Conservation (phyloP, 176 grass and related monocot species). For the Hyparrhenia diplandra region DNA sequence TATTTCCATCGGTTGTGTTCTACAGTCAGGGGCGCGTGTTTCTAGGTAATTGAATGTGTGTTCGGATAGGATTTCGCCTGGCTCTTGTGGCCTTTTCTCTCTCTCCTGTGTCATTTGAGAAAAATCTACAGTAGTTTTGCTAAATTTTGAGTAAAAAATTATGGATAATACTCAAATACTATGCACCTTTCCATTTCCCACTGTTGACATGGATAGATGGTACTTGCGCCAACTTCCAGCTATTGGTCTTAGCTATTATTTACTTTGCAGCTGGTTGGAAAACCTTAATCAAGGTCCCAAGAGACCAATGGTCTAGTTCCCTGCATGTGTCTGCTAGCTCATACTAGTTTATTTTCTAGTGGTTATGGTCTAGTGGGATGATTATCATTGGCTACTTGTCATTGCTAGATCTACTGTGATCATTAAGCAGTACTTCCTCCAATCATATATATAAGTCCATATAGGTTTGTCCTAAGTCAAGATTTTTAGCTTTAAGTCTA, state of each 20-base stretch:
- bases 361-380: background rate
- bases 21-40: too few species aligned
- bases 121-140: background rate
- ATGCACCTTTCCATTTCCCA: background rate
- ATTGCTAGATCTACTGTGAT: background rate
- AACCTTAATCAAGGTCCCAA: background rate
- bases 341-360: background rate
- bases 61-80: too few species aligned
- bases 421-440: background rate
- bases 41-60: too few species aligned
- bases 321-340: constrained; percentile 1
- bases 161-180: background rate
- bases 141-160: background rate
- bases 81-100: too few species aligned
- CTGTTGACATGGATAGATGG: background rate
- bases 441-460: background rate
- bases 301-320: background rate
- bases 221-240: background rate
- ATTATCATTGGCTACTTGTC: background rate
- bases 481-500: background rate
- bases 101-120: too few species aligned
- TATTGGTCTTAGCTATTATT: background rate
- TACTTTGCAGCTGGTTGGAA: background rate
- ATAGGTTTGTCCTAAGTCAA: background rate
- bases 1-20: too few species aligned